phyloP scores from a whole-genome alignment of 2,329 filamentous ascomycete genomes.

The Calonectria crousiana region DNA sequence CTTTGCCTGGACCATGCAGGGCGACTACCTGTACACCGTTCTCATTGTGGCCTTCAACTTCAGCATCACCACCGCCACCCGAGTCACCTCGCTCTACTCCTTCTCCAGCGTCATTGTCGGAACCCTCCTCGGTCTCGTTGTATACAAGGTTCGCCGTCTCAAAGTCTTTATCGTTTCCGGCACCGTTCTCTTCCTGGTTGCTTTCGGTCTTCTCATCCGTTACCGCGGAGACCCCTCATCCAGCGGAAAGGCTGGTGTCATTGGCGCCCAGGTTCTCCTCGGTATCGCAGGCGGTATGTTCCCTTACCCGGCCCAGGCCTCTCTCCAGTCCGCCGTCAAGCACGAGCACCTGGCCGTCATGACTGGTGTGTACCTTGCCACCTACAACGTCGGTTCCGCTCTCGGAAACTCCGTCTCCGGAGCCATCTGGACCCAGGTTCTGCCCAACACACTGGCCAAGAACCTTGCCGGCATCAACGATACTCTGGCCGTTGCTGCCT shows the following conservation, averaged over 20 bases:
- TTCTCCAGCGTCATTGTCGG: conserved; percentile 70
- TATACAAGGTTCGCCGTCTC: conserved; percentile 69
- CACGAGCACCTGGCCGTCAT: conserved; percentile 72
- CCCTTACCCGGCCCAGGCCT: conserved; percentile 61
- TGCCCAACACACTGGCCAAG: conserved; percentile 59
- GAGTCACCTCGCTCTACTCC: conserved; percentile 70
- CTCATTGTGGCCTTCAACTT: conserved; percentile 73
- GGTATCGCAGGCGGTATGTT: conserved; percentile 75
- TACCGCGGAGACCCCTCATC: conserved; percentile 66
- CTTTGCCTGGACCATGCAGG: conserved; percentile 73
- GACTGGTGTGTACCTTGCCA: conserved; percentile 72
- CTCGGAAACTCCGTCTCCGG: conserved; percentile 71
- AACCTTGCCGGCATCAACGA: conserved; percentile 53
- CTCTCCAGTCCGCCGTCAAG: conserved; percentile 55
- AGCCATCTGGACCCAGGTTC: conserved; percentile 71
- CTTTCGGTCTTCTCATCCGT: conserved; percentile 73
- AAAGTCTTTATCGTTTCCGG: conserved; percentile 74
- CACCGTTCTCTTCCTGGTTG: conserved; percentile 71
- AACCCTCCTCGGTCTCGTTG: conserved; percentile 66
- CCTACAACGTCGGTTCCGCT: conserved; percentile 73
- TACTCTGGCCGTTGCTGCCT: conserved; percentile 52
- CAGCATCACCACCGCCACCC: conserved; percentile 66
- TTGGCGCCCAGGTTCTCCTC: conserved; percentile 72
- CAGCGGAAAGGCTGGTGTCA: conserved; percentile 65
- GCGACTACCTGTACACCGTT: conserved; percentile 73